These are phyloP conservation scores for Geotrichum restrictum DNA, from an alignment of 1,139 yeast species.

Conservation along the genomic window DNA sequence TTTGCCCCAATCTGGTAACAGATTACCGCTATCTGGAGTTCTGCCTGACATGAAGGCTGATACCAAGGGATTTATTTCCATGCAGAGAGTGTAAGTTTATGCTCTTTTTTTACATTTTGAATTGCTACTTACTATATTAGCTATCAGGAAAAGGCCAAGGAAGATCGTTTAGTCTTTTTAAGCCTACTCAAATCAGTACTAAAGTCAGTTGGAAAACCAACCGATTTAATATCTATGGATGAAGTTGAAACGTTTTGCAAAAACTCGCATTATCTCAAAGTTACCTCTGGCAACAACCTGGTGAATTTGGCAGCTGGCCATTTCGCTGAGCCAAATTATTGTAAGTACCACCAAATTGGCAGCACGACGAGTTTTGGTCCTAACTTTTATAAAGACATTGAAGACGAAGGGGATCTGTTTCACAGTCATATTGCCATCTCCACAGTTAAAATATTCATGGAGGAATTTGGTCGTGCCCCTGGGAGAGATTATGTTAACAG, in stretches of 20 bases:
- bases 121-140: background rate
- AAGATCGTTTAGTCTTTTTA: constrained; percentile 48
- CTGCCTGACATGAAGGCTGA: constrained; percentile 89
- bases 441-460: constrained; percentile 28
- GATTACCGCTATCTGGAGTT: constrained; percentile 67
- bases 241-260: constrained; percentile 55
- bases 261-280: constrained; percentile 46
- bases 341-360: too few relatives aligned
- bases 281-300: constrained; percentile 30
- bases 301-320: background rate
- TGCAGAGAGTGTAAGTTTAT: constrained; percentile 46
- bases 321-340: background rate
- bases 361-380: background rate
- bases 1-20: constrained; percentile 24
- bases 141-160: constrained; percentile 54
- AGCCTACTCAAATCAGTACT: constrained; percentile 37
- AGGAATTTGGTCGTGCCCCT: constrained; percentile 23
- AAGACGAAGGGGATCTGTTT: constrained; percentile 25
- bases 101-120: background rate
- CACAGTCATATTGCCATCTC: constrained; percentile 31
- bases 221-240: constrained; percentile 39
- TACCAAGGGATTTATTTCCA: constrained; percentile 55
- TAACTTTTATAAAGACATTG: constrained; percentile 8
- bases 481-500: constrained; percentile 19
- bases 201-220: constrained; percentile 30